These are phyloP conservation scores for Pinus tabuliformis DNA, from an alignment of 75 land plant genomes.

Conservation along the genomic window DNA sequence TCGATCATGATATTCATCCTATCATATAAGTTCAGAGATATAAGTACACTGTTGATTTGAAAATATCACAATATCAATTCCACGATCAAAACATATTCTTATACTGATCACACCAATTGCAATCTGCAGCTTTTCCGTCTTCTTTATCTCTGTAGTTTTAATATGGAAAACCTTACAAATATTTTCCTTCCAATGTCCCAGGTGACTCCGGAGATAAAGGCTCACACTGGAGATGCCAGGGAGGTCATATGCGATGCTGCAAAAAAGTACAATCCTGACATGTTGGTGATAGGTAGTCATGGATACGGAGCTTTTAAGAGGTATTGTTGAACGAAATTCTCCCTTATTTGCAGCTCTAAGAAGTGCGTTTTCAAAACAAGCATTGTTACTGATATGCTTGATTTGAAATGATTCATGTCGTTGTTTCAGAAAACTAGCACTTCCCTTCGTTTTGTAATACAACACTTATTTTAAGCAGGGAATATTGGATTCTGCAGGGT, in stretches of 20 bases:
- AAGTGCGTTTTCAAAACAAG: too few species aligned
- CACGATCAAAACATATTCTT: background rate
- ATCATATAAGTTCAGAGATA: too few species aligned
- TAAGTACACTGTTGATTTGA: background rate
- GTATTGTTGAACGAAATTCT: background rate
- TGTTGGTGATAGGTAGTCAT: conserved; percentile 16
- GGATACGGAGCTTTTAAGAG: conserved; percentile 20
- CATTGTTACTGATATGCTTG: too few species aligned
- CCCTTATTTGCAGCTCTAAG: background rate
- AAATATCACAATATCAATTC: background rate
- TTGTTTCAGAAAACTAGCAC: background rate
- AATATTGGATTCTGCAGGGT: background rate
- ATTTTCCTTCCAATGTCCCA: background rate
- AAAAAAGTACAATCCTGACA: conserved; percentile 2
- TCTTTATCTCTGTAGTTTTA: too few species aligned
- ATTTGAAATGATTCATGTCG: too few species aligned
- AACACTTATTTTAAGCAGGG: too few species aligned
- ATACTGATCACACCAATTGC: background rate
- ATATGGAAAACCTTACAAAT: too few species aligned
- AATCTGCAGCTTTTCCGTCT: background rate
- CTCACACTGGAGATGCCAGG: conserved; percentile 12
- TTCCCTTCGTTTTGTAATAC: background rate
- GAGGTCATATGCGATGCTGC: conserved; percentile 16
- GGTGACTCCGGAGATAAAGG: conserved; percentile 12
- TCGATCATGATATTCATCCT: too few species aligned